Base-by-base conservation (phyloP, 306 rosid species). In the Dicorynia guianensis region DNA sequence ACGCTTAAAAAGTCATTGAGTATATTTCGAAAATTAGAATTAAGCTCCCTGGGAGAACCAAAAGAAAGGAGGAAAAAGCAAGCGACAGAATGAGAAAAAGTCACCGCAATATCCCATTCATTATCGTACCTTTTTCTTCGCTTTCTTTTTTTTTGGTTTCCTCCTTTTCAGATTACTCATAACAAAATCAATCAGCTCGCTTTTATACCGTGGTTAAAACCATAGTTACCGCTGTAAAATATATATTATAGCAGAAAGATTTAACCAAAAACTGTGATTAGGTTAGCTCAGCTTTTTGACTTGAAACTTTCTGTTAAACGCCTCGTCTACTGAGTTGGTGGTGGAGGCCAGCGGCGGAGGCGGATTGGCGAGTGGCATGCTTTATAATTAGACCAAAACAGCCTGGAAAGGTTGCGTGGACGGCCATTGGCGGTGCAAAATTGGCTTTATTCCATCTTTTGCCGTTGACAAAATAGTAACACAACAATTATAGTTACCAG, bases 361-460 rank as follows among this genome's bases (percentile, higher is more conserved):
- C 40, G 8, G 1, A 57, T 25, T 1, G 15, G 17, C 11, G 4
- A 30, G 15, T 13, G 17, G 53, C 0, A 44, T 30, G 4, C 19
- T 67, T 66, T 67, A 7, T n/a, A 43, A 52, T 69, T 18, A 53
- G 11, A 34, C 4, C 48, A 3, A 50, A 68, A 42, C 50, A 69
- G 75, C 18, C 75, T 69, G 75, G 47, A 69, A 69, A 69, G 75
- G 7, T 11, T 6, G 6, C 50, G 14, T 67, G 72, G 72, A 67
- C 40, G 71, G 56, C 55, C 55, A 65, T 44, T 18, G 19, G 60
- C 35, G n/a, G 7, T 12, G 59, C 1, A 17, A 53, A 53, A 18
- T 18, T 8, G 25, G 12, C 14, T 30, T 56, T 7, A 15, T 33
- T 39, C 8, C 46, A 1, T 7, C 39, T 3, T 3, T 30, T 49